These are phyloP conservation scores for Kluyveromyces nonfermentans DNA, from an alignment of 805 yeast genomes.

Conservation along the genomic window DNA sequence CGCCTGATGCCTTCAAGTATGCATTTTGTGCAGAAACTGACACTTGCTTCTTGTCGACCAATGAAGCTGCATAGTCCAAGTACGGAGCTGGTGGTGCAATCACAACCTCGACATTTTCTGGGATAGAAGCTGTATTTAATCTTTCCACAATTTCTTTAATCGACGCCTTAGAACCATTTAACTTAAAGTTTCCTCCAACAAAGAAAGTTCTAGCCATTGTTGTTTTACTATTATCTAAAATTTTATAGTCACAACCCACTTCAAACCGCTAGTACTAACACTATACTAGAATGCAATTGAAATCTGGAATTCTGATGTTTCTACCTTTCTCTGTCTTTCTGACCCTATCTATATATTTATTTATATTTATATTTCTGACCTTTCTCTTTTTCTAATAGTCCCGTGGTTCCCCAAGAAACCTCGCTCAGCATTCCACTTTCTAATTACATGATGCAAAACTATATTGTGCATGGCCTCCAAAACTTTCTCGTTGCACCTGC, in stretches of 20 bases:
- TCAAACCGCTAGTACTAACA: too few relatives aligned
- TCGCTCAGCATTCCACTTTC: too few relatives aligned
- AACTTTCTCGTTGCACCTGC: too few relatives aligned
- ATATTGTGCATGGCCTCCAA: background rate
- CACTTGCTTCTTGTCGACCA: conserved; percentile 62
- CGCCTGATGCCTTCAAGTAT: conserved; percentile 83
- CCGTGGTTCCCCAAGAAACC: too few relatives aligned
- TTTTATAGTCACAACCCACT: too few relatives aligned
- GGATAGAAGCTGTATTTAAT: conserved; percentile 70
- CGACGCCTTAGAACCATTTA: conserved; percentile 89
- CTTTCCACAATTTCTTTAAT: conserved; percentile 74
- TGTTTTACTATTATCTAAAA: too few relatives aligned
- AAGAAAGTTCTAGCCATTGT: conserved; percentile 78
- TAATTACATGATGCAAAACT: background rate
- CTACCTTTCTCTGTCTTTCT: too few relatives aligned
- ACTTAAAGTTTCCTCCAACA: conserved; percentile 98
- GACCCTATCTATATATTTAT: too few relatives aligned
- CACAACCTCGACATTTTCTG: conserved; percentile 81
- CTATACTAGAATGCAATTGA: too few relatives aligned
- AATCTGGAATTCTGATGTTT: too few relatives aligned
- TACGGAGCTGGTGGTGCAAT: conserved; percentile 95
- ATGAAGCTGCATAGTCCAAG: conserved; percentile 63
- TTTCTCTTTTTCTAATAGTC: too few relatives aligned
- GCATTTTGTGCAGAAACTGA: conserved; percentile 87
- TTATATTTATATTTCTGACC: too few relatives aligned